Base-by-base conservation (phyloP, 2,329 filamentous ascomycete species). In the Epichloe uncinata region DNA sequence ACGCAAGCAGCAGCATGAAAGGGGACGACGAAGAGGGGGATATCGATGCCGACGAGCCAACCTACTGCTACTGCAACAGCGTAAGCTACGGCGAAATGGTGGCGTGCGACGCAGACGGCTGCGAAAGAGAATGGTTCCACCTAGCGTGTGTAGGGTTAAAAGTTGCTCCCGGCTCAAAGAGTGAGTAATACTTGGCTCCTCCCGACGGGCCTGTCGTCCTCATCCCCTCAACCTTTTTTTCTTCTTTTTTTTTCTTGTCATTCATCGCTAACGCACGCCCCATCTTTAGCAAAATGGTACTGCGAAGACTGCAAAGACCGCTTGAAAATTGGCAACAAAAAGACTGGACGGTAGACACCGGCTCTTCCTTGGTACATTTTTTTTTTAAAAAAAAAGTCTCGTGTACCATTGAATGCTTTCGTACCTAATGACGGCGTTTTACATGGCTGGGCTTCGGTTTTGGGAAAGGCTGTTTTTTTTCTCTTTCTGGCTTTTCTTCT, bases 71-170 rank as follows among this genome's bases (percentile, higher is more conserved):
- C 66, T 89, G 86, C 64, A 84, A 88, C 57, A 78, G 82, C 45
- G 81, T 88, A 49, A 88, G 84, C 59, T 90, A 88, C 61, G 85
- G 86, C 18, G 85, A 87, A 67, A 90, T 90, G 86, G 84, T 90
- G 42, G 86, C 83, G 2, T 90, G 85, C 61, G 86, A 90, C 62
- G 81, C 80, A 7, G 77, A 83, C 52, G 77, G 79, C 45, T 90
- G 86, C 66, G 75, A 79, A 56, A 75, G 79, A 54, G 85, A 90
- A 66, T 90, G 86, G 86, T 91, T 90, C 70, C 86, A 90, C 72
- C 68, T 93, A 46, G 84, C 82, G 46, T 93, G 87, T 64, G 86
- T 88, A 33, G 87, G 87, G 26, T 67, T 93, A 58, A 85, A 84
- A 58, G 84, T 84, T 52, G 84, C 86, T 48, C 87, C 87, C n/a